Evolutionary conservation across 306 rosid species (phyloP).

Genomic region (Corylus americana): DNA sequence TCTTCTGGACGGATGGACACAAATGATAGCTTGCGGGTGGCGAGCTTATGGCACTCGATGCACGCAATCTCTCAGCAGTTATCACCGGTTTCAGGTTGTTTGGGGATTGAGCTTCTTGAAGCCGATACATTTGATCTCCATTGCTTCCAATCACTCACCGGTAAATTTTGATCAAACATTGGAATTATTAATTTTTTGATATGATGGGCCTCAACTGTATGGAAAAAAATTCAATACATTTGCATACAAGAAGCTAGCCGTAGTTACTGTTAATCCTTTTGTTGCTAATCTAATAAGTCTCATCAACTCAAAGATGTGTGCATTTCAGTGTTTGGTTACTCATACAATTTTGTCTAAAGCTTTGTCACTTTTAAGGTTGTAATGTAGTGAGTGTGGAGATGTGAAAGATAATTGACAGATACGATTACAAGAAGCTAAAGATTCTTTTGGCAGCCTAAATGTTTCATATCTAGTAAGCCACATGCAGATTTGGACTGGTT

Average conservation of each 20-base stretch:
- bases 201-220: not conserved
- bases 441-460: not conserved
- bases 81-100: slow-evolving; percentile 75
- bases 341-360: not conserved
- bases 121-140: slow-evolving; percentile 94
- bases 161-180: slow-evolving; percentile 29
- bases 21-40: slow-evolving; percentile 90
- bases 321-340: not conserved
- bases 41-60: slow-evolving; percentile 98
- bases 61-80: slow-evolving; percentile 94
- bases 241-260: not conserved
- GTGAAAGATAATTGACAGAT: not conserved
- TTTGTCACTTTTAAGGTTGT: not conserved
- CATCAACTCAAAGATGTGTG: not conserved
- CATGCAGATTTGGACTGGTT: not conserved
- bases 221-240: slow-evolving; percentile 1
- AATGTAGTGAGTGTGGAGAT: not conserved
- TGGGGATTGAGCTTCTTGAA: slow-evolving; percentile 87
- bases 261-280: not conserved
- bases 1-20: slow-evolving; percentile 91
- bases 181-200: not conserved
- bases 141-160: slow-evolving; percentile 87
- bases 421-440: not conserved
- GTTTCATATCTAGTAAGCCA: not conserved
- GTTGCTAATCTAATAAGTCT: not conserved